Evolutionary conservation across 2,329 filamentous ascomycete species (phyloP), one percentile per base, ranked within the genome.

Genomic region (Clathrospora elynae): DNA sequence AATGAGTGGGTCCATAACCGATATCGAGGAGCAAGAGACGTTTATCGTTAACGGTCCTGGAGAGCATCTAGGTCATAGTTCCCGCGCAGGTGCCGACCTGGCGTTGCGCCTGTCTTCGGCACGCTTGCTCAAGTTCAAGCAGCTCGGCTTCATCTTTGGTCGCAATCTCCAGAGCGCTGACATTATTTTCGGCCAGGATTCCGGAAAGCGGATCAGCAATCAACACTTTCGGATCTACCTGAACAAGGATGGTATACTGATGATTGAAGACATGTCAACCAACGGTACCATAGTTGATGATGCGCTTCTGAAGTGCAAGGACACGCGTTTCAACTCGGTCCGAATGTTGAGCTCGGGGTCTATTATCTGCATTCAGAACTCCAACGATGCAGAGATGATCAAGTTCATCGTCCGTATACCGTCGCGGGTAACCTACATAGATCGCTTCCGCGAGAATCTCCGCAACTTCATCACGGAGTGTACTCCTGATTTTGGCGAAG

Each of bases 171-270:
- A 68, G 31, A 78, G 81, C 22, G 93, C 88, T 69, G 93, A 99
- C 61, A 76, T 88, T 36, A 71, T 85, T 44, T 82, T 89, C 33
- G 69, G 74, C 23, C 78, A 63, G 30, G 86, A 92, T 54, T 80
- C 81, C 1, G 75, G 81, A 37, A 86, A 82, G 66, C 81, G 88
- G 29, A 80, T 99, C 46, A 97, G 92, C 75, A 96, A 97, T 65
- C 79, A 87, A n/a, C 93, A 99, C 67, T 99, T 97, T 67, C 86
- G 90, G 38, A 95, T 99, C 49, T 96, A 87, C 64, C 78, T 96
- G 58, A 99, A 95, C 59, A 77, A 84, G n/a, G 83, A 88, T 51
- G 89, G 87, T 18, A 85, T 88, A 42, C 79, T 96, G 53, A 96
- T 99, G 90, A 75, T 97, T 9, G 86, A 96, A 68, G 93, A 99